These are phyloP conservation scores for Mycena citricolor DNA, from an alignment of 1,284 basidiomycete genomes.

Conservation along the genomic window DNA sequence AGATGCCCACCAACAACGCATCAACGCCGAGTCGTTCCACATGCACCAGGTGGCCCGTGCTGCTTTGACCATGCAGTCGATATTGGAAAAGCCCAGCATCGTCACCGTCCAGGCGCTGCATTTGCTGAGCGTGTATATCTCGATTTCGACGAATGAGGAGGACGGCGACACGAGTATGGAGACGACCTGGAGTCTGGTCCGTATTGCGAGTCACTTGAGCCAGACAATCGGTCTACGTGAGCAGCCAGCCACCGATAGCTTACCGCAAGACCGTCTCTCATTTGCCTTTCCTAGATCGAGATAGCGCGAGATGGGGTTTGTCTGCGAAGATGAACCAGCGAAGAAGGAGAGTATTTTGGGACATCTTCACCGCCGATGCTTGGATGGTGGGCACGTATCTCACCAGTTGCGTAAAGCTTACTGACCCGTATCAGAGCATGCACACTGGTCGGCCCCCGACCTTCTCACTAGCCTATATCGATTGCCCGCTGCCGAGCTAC, in stretches of 20 bases:
- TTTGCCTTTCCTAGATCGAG: constrained; percentile 64
- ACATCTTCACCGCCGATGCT: constrained; percentile 51
- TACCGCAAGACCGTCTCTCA: constrained; percentile 50
- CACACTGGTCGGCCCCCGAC: constrained; percentile 64
- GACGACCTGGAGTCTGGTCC: constrained; percentile 60
- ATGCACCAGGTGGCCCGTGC: constrained; percentile 61
- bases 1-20: constrained; percentile 2
- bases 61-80: constrained; percentile 57
- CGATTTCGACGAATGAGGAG: constrained; percentile 37
- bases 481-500: constrained; percentile 53
- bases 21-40: constrained; percentile 49
- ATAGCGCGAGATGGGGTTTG: constrained; percentile 53
- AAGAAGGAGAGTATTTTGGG: constrained; percentile 59
- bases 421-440: constrained; percentile 41
- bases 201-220: constrained; percentile 53
- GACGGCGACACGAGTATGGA: constrained; percentile 54
- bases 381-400: constrained; percentile 39
- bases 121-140: constrained; percentile 54
- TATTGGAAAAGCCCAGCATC: constrained; percentile 65
- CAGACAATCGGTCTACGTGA: constrained; percentile 37
- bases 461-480: constrained; percentile 57
- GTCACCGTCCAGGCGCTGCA: constrained; percentile 66
- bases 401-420: background rate
- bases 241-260: constrained; percentile 15
- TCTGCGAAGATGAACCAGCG: constrained; percentile 52